phyloP scores from a whole-genome alignment of 371 early-diverging fungal species.

The Coemansia sp. region DNA sequence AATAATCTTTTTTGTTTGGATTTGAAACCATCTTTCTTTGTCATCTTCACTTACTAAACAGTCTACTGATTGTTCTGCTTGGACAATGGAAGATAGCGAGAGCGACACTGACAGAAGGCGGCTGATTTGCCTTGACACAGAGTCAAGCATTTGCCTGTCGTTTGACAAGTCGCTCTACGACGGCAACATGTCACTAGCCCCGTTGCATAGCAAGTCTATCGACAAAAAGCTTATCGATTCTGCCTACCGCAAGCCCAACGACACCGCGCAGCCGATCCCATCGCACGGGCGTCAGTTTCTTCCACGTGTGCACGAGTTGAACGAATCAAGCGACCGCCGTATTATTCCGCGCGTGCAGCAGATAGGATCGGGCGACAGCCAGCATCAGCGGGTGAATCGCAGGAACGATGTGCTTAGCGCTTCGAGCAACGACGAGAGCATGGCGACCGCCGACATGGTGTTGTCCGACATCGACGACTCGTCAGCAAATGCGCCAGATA shows the following conservation, averaged over 20 bases:
- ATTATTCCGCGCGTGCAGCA: conserved; percentile 29
- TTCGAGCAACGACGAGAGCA: conserved; percentile 14
- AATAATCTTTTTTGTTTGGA: too few relatives aligned
- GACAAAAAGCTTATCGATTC: too few relatives aligned
- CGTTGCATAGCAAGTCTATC: too few relatives aligned
- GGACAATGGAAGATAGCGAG: conserved; percentile 1
- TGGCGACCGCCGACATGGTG: conserved; percentile 22
- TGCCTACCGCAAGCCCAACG: not conserved
- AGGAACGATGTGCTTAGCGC: not conserved
- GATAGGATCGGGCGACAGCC: conserved; percentile 39
- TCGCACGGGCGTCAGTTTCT: too few relatives aligned
- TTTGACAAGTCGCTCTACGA: conserved; percentile 26
- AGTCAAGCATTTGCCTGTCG: conserved; percentile 34
- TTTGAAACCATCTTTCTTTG: not conserved
- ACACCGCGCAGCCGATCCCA: not conserved
- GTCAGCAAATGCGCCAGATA: not conserved
- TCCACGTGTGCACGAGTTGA: too few relatives aligned
- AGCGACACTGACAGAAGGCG: conserved; percentile 8
- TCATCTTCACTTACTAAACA: not conserved
- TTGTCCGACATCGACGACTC: conserved; percentile 5
- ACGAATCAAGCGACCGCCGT: conserved; percentile 12
- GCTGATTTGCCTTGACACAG: conserved; percentile 26
- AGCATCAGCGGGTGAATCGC: conserved; percentile 3
- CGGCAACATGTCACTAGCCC: not conserved
- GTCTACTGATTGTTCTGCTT: not conserved